Evolutionary conservation across 768 basidiomycete genomes (phyloP), one percentile per base, ranked within the genome.

Genomic region (Xerocomellus chrysenteron): DNA sequence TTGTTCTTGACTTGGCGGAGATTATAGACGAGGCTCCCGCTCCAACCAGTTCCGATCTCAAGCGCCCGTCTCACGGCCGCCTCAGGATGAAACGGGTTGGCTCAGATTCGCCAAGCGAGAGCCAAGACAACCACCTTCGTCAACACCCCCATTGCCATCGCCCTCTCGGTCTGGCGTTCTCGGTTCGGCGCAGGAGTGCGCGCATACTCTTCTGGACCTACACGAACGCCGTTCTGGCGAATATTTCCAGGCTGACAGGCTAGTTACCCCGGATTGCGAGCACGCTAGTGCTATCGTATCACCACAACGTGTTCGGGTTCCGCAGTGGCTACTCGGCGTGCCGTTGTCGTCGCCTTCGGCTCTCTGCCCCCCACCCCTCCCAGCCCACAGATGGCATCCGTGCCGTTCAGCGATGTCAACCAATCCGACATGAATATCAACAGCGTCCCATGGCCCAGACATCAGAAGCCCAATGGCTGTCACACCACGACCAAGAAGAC

Each of bases 31-130:
- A 46, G 28, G 19, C 33, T 36, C 37, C 21, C 40, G 9, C 42
- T 43, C 26, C 39, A 32, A 26, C 45, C 40, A 19, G 21, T 21
- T 21, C 21, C 21, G 21, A 21, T 21, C 21, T 21, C 21, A 21
- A 21, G 21, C 21, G 21, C 21, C 21, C 35, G 1, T 53, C 57
- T 32, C 48, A 12, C 17, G 8, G 32, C n/a, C 56, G 50, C 26
- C 64, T 61, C 36, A 50, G 60, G 51, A 47, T 70, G 28, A 64
- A 50, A 46, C 64, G 64, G 67, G 45, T 65, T 28, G 8, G 42
- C 24, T 54, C 49, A 21, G 56, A 61, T 54, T 50, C 55, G 47
- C 55, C 47, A 5, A 11, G 35, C 45, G 46, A 57, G 50, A 50
- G 5, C 48, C 50, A 48, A 28, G 40, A 44, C 47, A 43, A 50